A percentile compares a stretch with the other conserved stretches of the same genome.
phyloP scores from a whole-genome alignment of 129 eudicot species.

The Dittrichia graveolens region DNA sequence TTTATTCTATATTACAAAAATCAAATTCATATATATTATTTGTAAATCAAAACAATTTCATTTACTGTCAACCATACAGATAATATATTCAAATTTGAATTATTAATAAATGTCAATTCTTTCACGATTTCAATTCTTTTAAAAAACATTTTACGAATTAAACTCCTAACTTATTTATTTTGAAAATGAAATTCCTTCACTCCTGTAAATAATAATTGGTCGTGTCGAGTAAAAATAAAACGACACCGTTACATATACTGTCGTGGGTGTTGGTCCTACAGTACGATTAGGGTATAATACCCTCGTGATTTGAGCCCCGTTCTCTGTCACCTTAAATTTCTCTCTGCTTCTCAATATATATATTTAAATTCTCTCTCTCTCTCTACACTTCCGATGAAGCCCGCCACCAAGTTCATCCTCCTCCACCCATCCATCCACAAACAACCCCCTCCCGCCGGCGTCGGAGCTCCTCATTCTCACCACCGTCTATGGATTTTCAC shows the following conservation, averaged over 20 bases:
- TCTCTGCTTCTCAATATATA: neutral
- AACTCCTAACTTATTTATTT: too few relatives aligned
- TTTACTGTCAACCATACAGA: too few relatives aligned
- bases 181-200: too few relatives aligned
- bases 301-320: constrained; percentile 33
- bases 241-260: neutral
- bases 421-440: constrained; percentile 61
- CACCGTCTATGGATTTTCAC: constrained; percentile 46
- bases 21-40: too few relatives aligned
- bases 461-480: constrained; percentile 17
- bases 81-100: too few relatives aligned
- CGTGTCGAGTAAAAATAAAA: neutral
- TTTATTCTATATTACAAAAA: too few relatives aligned
- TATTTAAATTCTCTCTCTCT: constrained; percentile 20
- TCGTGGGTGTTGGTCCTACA: neutral
- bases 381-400: constrained; percentile 42
- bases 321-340: constrained; percentile 28
- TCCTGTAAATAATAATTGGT: too few relatives aligned
- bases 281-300: neutral
- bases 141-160: too few relatives aligned
- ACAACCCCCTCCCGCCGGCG: constrained; percentile 16
- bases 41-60: too few relatives aligned
- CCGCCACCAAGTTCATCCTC: constrained; percentile 60
- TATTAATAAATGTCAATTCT: too few relatives aligned
- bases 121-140: too few relatives aligned